phyloP scores from a whole-genome alignment of 352 stramenopile species.

The Halophytophthora polymorphica region DNA sequence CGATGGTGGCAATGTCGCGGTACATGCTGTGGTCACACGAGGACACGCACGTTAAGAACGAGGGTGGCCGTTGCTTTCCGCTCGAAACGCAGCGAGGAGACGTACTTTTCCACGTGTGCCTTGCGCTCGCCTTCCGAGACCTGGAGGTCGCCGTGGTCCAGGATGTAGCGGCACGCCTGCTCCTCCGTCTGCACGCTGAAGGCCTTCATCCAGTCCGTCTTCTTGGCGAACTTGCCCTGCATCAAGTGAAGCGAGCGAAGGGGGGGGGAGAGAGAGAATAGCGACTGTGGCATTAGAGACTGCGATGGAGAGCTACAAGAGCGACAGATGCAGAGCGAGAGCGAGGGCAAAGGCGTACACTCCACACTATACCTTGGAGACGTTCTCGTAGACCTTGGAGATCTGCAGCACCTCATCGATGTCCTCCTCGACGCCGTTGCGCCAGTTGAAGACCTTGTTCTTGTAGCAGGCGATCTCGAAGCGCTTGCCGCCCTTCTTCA shows the following conservation, averaged over 20 bases:
- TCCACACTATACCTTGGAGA: constrained; percentile 76
- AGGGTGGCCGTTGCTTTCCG: neutral
- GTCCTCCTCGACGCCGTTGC: constrained; percentile 97
- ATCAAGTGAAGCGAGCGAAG: neutral
- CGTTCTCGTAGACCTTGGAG: constrained; percentile 96
- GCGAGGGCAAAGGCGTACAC: neutral
- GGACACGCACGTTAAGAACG: neutral
- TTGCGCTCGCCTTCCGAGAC: constrained; percentile 95
- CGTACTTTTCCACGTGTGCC: constrained; percentile 88
- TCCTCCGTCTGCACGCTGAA: constrained; percentile 93
- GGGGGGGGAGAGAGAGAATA: neutral
- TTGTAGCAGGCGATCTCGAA: constrained; percentile 99
- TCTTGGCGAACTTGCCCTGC: constrained; percentile 94
- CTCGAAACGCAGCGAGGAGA: neutral
- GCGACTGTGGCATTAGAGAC: neutral
- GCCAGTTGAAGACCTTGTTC: constrained; percentile 99
- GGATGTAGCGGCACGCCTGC: constrained; percentile 91
- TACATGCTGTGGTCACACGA: constrained; percentile 67
- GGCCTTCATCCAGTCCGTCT: constrained; percentile 90
- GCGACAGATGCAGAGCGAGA: neutral
- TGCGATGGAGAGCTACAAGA: neutral
- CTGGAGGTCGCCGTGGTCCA: constrained; percentile 97
- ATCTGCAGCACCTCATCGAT: constrained; percentile 98
- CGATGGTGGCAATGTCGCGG: constrained; percentile 95
- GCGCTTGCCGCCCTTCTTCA: constrained; percentile 93